Base-by-base conservation (phyloP, 345 rosid genomes). In the Geranium brycei region DNA sequence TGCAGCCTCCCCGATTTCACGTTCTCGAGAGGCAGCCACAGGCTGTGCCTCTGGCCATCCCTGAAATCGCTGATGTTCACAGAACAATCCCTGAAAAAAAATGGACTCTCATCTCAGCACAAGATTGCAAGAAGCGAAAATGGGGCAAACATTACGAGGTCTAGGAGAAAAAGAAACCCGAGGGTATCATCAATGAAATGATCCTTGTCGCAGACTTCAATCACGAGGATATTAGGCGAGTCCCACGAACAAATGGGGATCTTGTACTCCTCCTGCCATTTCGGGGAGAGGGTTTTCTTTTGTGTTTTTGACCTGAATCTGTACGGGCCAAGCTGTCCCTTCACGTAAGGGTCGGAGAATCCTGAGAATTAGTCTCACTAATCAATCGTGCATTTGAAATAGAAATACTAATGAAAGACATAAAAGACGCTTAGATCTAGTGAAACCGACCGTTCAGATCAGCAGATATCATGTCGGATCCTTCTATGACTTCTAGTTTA, bases 261-360 rank as follows among this genome's bases (percentile, higher is more conserved):
- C 76, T 74, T 83, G 66, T 85, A 93, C 61, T 90, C 96, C 79
- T 93, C 99, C 1, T 72, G 87, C 99, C 99, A 93, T 76, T 82
- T 90, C 7, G 99, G 99, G 66, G 80, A 35, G 72, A 93, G 61
- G 0, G 97, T 88, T 79, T 88, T 93, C 83, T 58, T 71, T 35
- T 80, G 75, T 12, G 72, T 84, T 78, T 84, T 83, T 41, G 96
- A 88, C 80, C 73, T 84, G 75, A 93, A 88, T 71, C 87, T 80
- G 77, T 87, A 88, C 4, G 82, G 69, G 11, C 99, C 96, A 68
- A 91, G 82, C 71, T 84, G 84, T 62, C 99, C 99, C 78, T 85
- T 93, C 71, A 88, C 92, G 30, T 91, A 93, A 32, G 99, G 99
- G 79, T 93, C 99, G 62, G 99, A 83, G 77, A 90, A 76, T 66